These are phyloP conservation scores for Metroxylon sagu DNA, from an alignment of 176 grass and related monocot species.

Conservation along the genomic window DNA sequence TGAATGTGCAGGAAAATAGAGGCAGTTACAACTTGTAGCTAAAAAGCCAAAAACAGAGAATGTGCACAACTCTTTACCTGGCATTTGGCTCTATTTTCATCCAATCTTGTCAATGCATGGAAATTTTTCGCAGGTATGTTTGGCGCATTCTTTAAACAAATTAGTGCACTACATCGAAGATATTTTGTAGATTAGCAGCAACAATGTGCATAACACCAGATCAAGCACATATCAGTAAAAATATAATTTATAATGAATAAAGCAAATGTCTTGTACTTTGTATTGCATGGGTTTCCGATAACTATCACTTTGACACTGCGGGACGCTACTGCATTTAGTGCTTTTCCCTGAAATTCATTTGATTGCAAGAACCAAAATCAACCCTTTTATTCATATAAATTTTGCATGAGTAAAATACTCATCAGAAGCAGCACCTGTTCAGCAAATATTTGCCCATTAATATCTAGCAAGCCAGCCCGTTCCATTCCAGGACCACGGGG, in stretches of 20 bases:
- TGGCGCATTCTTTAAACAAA: constrained; percentile 94
- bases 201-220: no score
- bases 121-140: constrained; percentile 82
- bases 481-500: constrained; percentile 95
- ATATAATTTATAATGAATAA: no score
- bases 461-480: constrained; percentile 72
- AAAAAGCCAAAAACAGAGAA: constrained; percentile 5
- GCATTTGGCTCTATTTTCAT: constrained; percentile 99
- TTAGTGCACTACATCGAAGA: constrained; percentile 57
- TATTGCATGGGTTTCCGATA: constrained; percentile 96
- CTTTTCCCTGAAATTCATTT: constrained; percentile 65
- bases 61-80: constrained; percentile 41
- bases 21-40: no score
- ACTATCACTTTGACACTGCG: constrained; percentile 76
- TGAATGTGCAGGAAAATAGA: no score
- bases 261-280: constrained; percentile 41
- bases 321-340: constrained; percentile 87
- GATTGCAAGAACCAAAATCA: background rate
- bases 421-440: constrained; percentile 49
- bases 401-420: background rate
- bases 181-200: constrained; percentile 5
- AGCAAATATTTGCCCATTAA: constrained; percentile 90
- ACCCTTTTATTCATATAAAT: background rate
- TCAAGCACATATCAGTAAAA: no score
- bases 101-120: constrained; percentile 80